Percentiles rank a stretch among this genome's conserved stretches.
phyloP scores from a whole-genome alignment of 139 green algal species.

The Chlorella sp. region DNA sequence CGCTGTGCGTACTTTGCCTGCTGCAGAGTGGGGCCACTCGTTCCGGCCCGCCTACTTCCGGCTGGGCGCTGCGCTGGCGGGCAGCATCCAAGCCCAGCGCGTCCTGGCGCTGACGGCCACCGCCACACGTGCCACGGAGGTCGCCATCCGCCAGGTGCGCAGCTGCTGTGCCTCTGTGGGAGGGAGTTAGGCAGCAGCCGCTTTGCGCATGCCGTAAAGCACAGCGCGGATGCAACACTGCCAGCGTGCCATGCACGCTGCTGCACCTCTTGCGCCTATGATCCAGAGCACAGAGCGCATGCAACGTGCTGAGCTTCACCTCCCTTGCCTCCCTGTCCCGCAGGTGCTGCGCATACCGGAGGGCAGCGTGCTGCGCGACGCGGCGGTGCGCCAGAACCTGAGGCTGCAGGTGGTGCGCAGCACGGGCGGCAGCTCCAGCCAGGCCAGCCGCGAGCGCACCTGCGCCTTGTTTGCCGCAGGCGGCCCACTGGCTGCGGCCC shows the following conservation, averaged over 20 bases:
- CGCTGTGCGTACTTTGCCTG: neutral
- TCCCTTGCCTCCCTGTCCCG: neutral
- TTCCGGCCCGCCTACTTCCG: constrained; percentile 91
- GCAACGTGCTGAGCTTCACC: constrained; percentile 24
- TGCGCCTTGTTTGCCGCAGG: constrained; percentile 51
- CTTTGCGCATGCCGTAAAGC: too few relatives aligned
- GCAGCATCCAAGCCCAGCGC: constrained; percentile 50
- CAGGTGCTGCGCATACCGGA: constrained; percentile 62
- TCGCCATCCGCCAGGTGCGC: constrained; percentile 48
- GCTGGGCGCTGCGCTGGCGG: constrained; percentile 71
- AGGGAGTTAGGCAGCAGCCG: too few relatives aligned
- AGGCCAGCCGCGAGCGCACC: constrained; percentile 6
- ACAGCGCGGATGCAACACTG: too few relatives aligned
- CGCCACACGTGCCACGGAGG: constrained; percentile 75
- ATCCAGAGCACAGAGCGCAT: too few relatives aligned
- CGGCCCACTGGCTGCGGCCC: constrained; percentile 42
- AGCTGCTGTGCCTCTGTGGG: too few relatives aligned
- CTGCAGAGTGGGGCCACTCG: constrained; percentile 92
- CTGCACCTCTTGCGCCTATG: too few relatives aligned
- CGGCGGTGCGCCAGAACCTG: constrained; percentile 77
- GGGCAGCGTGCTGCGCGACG: constrained; percentile 61
- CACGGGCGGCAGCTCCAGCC: constrained; percentile 23
- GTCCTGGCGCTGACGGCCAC: constrained; percentile 93
- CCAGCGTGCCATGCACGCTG: too few relatives aligned
- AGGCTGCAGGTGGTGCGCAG: constrained; percentile 62